These are phyloP conservation scores for Apophysomyces ossiformis DNA, from an alignment of 371 early-diverging fungal genomes.

Conservation along the genomic window DNA sequence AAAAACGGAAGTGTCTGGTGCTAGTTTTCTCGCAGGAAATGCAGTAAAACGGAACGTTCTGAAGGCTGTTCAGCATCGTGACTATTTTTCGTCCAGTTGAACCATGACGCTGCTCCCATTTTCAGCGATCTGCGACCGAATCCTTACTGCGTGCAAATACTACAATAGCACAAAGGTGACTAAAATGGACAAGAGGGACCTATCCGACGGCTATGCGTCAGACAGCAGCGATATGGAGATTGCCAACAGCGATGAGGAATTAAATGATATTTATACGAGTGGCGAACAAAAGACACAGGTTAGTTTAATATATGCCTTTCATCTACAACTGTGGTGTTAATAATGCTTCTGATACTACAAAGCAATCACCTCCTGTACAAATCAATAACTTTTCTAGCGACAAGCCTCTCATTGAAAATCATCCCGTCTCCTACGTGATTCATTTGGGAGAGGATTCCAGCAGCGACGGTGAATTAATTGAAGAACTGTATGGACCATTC, in stretches of 20 bases:
- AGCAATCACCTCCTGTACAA: conserved; percentile 1
- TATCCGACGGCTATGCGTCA: conserved; percentile 5
- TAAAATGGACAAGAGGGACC: not conserved
- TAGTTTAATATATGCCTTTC: not conserved
- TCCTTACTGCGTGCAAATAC: not conserved
- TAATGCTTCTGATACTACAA: not conserved
- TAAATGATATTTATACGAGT: conserved; percentile 6
- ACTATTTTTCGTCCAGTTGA: no score
- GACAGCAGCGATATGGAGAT: conserved; percentile 23
- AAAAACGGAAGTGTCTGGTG: no score
- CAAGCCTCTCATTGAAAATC: not conserved
- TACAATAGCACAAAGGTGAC: not conserved
- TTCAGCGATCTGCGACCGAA: not conserved
- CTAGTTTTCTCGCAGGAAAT: no score
- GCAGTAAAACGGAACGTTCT: no score
- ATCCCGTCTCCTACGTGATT: conserved; percentile 6
- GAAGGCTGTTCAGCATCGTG: no score
- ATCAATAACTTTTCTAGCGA: not conserved
- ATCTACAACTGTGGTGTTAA: no score
- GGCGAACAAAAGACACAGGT: not conserved
- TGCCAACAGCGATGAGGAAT: conserved; percentile 17
- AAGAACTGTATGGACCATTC: conserved; percentile 22
- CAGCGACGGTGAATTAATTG: conserved; percentile 11
- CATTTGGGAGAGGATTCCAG: not conserved
- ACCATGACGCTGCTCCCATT: no score